A percentile compares a stretch with the other conserved stretches of the same genome.
Conservation (phyloP, 352 stramenopile genomes). For the Globisporangium lucens region DNA sequence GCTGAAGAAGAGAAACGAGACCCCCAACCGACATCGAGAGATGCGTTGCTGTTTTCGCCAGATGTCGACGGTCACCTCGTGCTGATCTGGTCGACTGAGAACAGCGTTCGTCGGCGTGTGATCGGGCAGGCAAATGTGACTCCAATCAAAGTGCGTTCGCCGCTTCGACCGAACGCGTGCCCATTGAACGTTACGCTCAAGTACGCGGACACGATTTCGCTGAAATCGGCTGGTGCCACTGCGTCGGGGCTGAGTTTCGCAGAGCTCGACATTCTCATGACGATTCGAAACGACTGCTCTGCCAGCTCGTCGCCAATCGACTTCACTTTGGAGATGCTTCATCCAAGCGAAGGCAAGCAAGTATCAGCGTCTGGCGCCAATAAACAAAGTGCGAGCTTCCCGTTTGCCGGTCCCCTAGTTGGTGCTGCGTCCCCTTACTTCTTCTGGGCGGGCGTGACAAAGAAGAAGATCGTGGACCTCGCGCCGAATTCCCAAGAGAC, state of each 20-base stretch:
- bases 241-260: constrained; percentile 31
- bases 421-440: constrained; percentile 51
- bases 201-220: not conserved
- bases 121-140: constrained; percentile 70
- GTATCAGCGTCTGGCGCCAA: not conserved
- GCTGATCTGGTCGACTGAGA: constrained; percentile 61
- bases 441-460: constrained; percentile 79
- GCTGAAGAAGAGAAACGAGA: constrained; percentile 15
- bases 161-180: constrained; percentile 40
- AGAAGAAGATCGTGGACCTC: constrained; percentile 60
- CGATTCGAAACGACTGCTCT: constrained; percentile 62
- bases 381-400: constrained; percentile 8
- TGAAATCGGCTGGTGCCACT: constrained; percentile 8
- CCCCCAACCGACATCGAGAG: constrained; percentile 56
- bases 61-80: constrained; percentile 66
- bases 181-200: constrained; percentile 68
- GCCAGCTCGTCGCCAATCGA: constrained; percentile 55
- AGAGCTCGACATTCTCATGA: constrained; percentile 73
- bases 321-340: constrained; percentile 77
- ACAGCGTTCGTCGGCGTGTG: constrained; percentile 18
- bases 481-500: constrained; percentile 36
- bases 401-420: not conserved
- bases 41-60: constrained; percentile 44
- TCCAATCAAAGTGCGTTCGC: constrained; percentile 53
- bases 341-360: constrained; percentile 65